Conservation (phyloP, 1,284 basidiomycete genomes). For the Leccinum griseonigrum region DNA sequence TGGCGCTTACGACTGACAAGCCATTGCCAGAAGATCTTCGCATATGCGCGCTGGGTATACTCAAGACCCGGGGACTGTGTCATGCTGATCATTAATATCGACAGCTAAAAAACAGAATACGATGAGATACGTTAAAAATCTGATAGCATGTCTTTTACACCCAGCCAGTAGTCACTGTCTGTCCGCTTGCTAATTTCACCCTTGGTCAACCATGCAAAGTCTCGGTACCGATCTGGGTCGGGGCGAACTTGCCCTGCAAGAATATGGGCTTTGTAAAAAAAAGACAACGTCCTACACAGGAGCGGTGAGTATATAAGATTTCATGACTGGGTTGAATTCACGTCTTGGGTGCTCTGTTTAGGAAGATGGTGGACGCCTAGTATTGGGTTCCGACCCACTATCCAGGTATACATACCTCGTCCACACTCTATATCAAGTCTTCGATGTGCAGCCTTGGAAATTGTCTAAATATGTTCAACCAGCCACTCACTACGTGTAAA, state of each 20-base stretch:
- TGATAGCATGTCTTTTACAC: conserved; percentile 78
- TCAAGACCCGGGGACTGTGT: background rate
- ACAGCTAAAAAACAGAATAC: background rate
- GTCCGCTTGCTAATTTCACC: conserved; percentile 76
- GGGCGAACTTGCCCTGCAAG: conserved; percentile 73
- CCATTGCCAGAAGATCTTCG: too few relatives aligned
- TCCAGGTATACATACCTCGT: conserved; percentile 77
- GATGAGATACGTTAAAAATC: conserved; percentile 38
- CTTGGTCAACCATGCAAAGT: conserved; percentile 90
- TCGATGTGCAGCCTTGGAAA: conserved; percentile 61
- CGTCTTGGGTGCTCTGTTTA: conserved; percentile 35
- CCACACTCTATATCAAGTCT: conserved; percentile 69
- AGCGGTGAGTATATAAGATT: background rate
- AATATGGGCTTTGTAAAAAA: conserved; percentile 81
- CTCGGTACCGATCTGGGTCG: conserved; percentile 50
- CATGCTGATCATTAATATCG: background rate
- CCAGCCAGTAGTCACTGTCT: conserved; percentile 68
- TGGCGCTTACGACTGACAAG: too few relatives aligned
- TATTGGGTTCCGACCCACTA: conserved; percentile 73
- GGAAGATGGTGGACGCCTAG: conserved; percentile 57
- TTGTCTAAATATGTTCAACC: conserved; percentile 2
- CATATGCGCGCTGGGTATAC: too few relatives aligned
- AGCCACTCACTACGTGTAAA: conserved; percentile 59
- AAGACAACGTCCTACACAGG: conserved; percentile 51
- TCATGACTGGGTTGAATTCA: conserved; percentile 15